Evolutionary conservation across 257 asterid genomes (phyloP).

Genomic region (Ballota nigra): DNA sequence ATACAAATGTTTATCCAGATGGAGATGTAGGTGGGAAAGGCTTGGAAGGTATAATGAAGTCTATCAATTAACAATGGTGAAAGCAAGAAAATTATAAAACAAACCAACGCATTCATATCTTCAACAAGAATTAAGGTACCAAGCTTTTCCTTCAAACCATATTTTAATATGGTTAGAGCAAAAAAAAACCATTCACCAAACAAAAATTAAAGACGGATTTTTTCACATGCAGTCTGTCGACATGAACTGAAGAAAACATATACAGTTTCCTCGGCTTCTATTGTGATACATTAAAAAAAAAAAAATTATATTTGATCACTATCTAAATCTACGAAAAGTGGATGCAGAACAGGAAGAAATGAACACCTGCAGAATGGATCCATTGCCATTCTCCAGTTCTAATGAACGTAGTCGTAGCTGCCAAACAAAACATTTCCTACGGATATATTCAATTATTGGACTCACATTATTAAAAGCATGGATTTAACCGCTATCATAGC

Average conservation of each 20-base stretch:
- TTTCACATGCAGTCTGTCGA: neutral
- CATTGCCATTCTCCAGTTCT: neutral
- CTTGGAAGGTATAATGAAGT: neutral
- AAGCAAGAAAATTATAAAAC: neutral
- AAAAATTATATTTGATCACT: neutral
- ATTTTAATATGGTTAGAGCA: neutral
- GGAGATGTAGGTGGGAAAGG: neutral
- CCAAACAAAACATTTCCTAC: neutral
- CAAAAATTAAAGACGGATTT: neutral
- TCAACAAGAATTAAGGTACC: neutral
- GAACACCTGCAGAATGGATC: neutral
- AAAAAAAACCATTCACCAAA: neutral
- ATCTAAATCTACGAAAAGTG: neutral
- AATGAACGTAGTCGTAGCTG: neutral
- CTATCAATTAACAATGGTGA: neutral
- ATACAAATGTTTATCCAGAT: neutral
- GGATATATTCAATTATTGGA: neutral
- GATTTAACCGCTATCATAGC: neutral
- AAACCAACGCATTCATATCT: neutral
- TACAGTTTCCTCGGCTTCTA: neutral
- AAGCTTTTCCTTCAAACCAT: neutral
- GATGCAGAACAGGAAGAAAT: neutral
- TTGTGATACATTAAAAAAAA: neutral
- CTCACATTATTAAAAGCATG: neutral
- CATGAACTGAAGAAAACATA: neutral